Evolutionary conservation across 441 rosid genomes (phyloP).

Genomic region (Viola pubescens): DNA sequence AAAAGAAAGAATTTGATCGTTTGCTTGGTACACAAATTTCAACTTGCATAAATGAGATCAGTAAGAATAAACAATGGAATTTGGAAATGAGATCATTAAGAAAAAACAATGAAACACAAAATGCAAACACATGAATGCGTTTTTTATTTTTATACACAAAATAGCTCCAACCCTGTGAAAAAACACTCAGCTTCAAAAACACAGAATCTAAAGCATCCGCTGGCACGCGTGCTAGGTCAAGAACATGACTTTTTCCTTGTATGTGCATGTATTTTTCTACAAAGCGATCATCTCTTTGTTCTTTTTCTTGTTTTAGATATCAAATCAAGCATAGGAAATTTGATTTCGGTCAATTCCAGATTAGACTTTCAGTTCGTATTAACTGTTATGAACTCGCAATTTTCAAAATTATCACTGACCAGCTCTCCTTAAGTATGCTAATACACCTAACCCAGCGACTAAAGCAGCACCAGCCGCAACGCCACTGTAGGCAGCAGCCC

Average conservation of each 20-base stretch:
- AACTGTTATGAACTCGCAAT: neutral
- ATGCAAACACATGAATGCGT: no score
- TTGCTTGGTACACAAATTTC: no score
- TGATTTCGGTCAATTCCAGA: neutral
- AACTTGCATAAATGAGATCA: no score
- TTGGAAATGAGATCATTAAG: no score
- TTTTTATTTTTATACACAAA: no score
- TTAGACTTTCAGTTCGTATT: slow-evolving; percentile 2
- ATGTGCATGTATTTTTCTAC: neutral
- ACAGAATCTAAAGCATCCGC: slow-evolving; percentile 9
- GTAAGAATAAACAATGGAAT: no score
- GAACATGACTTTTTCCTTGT: neutral
- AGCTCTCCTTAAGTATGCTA: slow-evolving; percentile 60
- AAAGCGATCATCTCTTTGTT: neutral
- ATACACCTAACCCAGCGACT: slow-evolving; percentile 71
- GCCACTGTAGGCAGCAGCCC: slow-evolving; percentile 81
- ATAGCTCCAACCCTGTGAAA: no score
- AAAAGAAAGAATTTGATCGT: no score
- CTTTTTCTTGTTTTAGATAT: slow-evolving; percentile 9
- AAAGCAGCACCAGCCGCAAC: slow-evolving; percentile 95
- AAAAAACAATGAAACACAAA: no score
- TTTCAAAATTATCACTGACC: slow-evolving; percentile 28
- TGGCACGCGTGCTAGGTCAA: neutral
- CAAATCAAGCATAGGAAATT: slow-evolving; percentile 10
- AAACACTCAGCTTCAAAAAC: neutral